A percentile compares a stretch with the other conserved stretches of the same genome.
Evolutionary conservation across 2,329 filamentous ascomycete genomes (phyloP).

Genomic region (Ampelomyces quisqualis): DNA sequence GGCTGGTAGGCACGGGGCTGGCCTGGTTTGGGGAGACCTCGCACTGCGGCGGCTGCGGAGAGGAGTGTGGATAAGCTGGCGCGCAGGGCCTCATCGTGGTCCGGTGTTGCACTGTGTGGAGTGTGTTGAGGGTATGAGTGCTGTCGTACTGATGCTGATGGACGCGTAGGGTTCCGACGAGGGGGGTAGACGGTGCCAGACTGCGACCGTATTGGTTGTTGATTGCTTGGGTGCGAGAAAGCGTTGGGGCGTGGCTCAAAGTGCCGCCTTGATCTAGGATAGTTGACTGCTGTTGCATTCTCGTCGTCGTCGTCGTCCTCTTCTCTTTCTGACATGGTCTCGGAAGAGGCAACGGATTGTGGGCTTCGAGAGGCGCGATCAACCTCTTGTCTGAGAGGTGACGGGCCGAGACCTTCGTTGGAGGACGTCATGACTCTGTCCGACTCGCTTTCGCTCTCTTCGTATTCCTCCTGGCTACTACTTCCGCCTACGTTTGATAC

Average conservation of each 20-base stretch:
- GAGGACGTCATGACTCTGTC: conserved; percentile 68
- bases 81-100: conserved; percentile 89
- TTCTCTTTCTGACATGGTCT: conserved; percentile 40
- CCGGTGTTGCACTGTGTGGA: conserved; percentile 70
- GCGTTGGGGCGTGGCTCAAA: conserved; percentile 91
- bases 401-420: conserved; percentile 57
- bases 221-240: conserved; percentile 76
- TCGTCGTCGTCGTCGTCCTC: conserved; percentile 64
- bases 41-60: conserved; percentile 89
- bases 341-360: conserved; percentile 40
- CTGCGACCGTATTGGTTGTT: conserved; percentile 40
- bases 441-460: conserved; percentile 88
- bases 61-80: conserved; percentile 93
- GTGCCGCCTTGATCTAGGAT: conserved; percentile 51
- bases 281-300: conserved; percentile 78
- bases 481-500: conserved; percentile 56
- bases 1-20: conserved; percentile 38
- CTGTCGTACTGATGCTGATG: conserved; percentile 38
- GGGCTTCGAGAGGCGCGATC: conserved; percentile 27
- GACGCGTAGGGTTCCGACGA: conserved; percentile 34
- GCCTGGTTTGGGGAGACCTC: conserved; percentile 70
- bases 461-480: conserved; percentile 92
- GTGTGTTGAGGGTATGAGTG: conserved; percentile 53
- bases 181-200: conserved; percentile 53
- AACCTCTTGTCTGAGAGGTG: conserved; percentile 36